Conservation (phyloP, 2,329 filamentous ascomycete species). For the Monilinia fructigena region DNA sequence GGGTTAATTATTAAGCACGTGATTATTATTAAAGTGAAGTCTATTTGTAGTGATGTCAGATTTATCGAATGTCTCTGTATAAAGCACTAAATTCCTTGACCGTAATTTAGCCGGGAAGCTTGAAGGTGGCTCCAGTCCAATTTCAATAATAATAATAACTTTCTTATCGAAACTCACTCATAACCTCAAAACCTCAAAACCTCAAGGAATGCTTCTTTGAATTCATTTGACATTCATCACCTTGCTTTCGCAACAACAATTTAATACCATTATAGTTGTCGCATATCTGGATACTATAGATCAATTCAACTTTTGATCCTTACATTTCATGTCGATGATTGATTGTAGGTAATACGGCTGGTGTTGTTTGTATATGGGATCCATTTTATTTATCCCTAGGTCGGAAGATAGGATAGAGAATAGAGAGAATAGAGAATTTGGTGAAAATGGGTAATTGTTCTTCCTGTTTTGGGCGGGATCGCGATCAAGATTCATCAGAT, state of each 20-base stretch:
- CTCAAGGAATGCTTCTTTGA: slow-evolving; percentile 8
- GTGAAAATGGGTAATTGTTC: slow-evolving; percentile 57
- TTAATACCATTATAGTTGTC: neutral
- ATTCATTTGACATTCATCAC: slow-evolving; percentile 2
- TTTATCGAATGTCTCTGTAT: too few relatives aligned
- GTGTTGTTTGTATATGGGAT: slow-evolving; percentile 19
- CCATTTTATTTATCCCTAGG: slow-evolving; percentile 1
- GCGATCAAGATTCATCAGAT: slow-evolving; percentile 50
- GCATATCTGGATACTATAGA: slow-evolving; percentile 9
- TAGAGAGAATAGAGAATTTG: slow-evolving; percentile 17
- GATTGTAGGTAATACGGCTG: slow-evolving; percentile 19
- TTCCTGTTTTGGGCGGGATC: slow-evolving; percentile 57
- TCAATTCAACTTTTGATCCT: neutral
- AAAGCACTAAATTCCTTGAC: neutral
- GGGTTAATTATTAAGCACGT: too few relatives aligned
- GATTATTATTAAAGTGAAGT: too few relatives aligned
- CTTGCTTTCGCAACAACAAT: slow-evolving; percentile 13
- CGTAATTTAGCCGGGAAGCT: slow-evolving; percentile 17
- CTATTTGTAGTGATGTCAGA: too few relatives aligned
- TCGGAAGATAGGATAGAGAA: slow-evolving; percentile 3
- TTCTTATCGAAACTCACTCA: slow-evolving; percentile 11
- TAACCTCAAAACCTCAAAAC: slow-evolving; percentile 4
- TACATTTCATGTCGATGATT: slow-evolving; percentile 11
- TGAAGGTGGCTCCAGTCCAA: neutral
- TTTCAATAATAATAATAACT: neutral